Evolutionary conservation across 495 filamentous ascomycete genomes (phyloP), one percentile per base, ranked within the genome.

Genomic region (Filosporella fistucella): DNA sequence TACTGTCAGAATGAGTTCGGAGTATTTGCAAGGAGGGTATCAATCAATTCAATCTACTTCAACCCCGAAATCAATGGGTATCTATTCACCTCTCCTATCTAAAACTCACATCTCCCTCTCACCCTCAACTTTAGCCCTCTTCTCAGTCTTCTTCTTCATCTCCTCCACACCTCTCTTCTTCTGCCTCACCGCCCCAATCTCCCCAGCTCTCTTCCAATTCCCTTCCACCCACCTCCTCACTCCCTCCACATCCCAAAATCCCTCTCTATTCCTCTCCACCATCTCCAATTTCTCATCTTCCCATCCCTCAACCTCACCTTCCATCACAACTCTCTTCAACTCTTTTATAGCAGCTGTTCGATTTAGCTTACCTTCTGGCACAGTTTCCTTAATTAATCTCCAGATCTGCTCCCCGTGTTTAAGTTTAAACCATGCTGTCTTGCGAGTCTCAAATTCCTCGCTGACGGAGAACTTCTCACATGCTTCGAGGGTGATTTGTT

Each of bases 221-320:
- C 57, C 24, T 20, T 13, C 9, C 4, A 77, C 60, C 33, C 70
- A 77, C 3, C 25, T 18, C 20, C 52, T 55, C 6, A 67, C 63
- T 1, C 29, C 48, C 1, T 62, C 62, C 6, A 61, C 51, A 54
- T 69, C 47, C 32, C 66, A 72, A 23, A 69, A 51, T 0, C 72
- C 72, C n/a, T 65, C 49, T 1, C 32, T 39, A 13, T 63, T 50
- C 21, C 42, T 60, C 2, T 65, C 42, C 0, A 58, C 20, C 4
- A 23, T 26, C 1, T 58, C 21, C 4, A 58, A 53, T 2, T 26
- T 21, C 17, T 60, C 45, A 0, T 63, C 68, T 5, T 68, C 61
- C 6, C 48, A 62, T n/a, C n/a, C n/a, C n/a, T n/a, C n/a, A 1
- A 42, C 6, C 42, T 70, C 62, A 6, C 56, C 64, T 11, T 56